These are phyloP conservation scores for Clarireedia homoeocarpa DNA, from an alignment of 2,329 filamentous ascomycete genomes.

Conservation along the genomic window DNA sequence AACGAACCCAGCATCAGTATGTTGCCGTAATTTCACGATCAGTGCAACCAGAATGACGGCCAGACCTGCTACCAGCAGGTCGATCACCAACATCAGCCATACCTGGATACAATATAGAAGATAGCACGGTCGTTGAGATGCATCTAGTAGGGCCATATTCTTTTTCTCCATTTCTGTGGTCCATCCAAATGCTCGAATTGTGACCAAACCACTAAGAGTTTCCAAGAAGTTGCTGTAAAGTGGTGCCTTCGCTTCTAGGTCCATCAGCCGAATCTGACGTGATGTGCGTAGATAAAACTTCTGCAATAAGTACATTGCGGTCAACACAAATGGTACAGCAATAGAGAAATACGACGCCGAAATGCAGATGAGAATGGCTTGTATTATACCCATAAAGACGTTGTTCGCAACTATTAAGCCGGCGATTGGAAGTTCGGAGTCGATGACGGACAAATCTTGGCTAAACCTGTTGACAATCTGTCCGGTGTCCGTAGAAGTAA, in stretches of 20 bases:
- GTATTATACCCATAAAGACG: constrained; percentile 23
- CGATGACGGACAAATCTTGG: constrained; percentile 22
- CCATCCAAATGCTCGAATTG: constrained; percentile 41
- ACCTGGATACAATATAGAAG: constrained; percentile 49
- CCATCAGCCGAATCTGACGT: constrained; percentile 41
- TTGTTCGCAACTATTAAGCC: not conserved
- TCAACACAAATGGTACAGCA: not conserved
- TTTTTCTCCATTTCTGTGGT: constrained; percentile 9
- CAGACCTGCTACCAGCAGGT: constrained; percentile 21
- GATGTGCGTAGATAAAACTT: constrained; percentile 41
- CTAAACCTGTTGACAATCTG: constrained; percentile 22
- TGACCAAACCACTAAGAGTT: constrained; percentile 37
- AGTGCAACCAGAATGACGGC: constrained; percentile 30
- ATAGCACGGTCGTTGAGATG: constrained; percentile 50
- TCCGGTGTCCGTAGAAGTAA: constrained; percentile 32
- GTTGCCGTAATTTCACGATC: constrained; percentile 26
- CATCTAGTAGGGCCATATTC: constrained; percentile 43
- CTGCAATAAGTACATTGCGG: constrained; percentile 24
- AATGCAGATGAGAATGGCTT: not conserved
- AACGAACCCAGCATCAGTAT: constrained; percentile 23
- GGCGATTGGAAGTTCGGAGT: constrained; percentile 19
- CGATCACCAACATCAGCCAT: constrained; percentile 42
- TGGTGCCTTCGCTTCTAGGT: constrained; percentile 38
- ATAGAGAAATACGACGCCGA: not conserved
- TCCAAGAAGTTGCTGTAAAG: constrained; percentile 42